phyloP scores from a whole-genome alignment of 1,284 basidiomycete genomes.

The Trametes pubescens region DNA sequence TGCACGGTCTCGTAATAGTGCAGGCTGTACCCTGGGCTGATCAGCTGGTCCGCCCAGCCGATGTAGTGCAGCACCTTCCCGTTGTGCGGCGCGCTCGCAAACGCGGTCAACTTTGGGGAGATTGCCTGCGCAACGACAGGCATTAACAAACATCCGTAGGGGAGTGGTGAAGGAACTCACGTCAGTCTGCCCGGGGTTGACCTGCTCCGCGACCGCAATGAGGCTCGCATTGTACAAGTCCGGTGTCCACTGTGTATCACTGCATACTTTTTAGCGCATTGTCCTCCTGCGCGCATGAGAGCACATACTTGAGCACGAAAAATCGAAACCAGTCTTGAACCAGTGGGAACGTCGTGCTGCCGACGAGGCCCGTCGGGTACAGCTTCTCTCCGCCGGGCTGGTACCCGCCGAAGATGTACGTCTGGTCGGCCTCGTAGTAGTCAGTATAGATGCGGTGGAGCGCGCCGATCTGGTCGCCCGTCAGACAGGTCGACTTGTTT shows the following conservation, averaged over 20 bases:
- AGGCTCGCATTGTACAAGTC: slow-evolving; percentile 30
- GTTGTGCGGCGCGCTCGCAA: slow-evolving; percentile 35
- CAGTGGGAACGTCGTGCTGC: slow-evolving; percentile 14
- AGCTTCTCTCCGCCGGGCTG: slow-evolving; percentile 38
- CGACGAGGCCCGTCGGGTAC: slow-evolving; percentile 17
- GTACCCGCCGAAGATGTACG: slow-evolving; percentile 34
- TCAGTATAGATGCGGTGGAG: slow-evolving; percentile 43
- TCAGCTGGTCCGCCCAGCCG: slow-evolving; percentile 43
- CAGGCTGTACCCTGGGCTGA: slow-evolving; percentile 46
- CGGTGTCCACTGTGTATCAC: slow-evolving; percentile 30
- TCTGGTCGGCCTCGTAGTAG: slow-evolving; percentile 39
- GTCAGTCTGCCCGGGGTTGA: slow-evolving; percentile 34
- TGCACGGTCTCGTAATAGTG: slow-evolving; percentile 47
- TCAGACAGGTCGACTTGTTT: slow-evolving; percentile 42
- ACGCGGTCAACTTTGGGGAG: slow-evolving; percentile 38
- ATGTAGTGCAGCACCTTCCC: slow-evolving; percentile 46
- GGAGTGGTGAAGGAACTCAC: slow-evolving; percentile 17
- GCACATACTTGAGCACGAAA: slow-evolving; percentile 31
- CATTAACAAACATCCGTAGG: no score
- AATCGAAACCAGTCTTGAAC: slow-evolving; percentile 30
- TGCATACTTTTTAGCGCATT: not conserved
- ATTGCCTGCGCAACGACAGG: no score
- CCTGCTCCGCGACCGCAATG: slow-evolving; percentile 28
- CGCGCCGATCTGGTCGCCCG: slow-evolving; percentile 43
- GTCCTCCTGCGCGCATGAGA: no score